Percentiles rank a stretch among this genome's conserved stretches.
phyloP scores from a whole-genome alignment of 306 rosid genomes.

The Elaeagnus macrophylla region DNA sequence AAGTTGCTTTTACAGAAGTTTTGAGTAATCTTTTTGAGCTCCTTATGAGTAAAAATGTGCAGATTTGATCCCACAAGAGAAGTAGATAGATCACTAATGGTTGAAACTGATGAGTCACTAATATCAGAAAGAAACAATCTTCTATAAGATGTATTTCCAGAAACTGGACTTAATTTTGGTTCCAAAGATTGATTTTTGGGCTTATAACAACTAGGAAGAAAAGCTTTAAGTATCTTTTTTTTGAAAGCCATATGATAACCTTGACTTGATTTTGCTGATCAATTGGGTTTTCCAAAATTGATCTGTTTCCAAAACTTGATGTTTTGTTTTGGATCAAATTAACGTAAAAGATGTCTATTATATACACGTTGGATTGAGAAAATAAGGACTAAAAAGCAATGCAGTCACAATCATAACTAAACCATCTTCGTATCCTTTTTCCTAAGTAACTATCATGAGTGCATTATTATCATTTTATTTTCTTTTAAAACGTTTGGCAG shows the following conservation, averaged over 20 bases:
- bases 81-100: conserved; percentile 67
- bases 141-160: conserved; percentile 31
- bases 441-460: no score
- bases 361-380: no score
- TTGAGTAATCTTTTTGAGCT: conserved; percentile 54
- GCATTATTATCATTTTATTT: no score
- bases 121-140: conserved; percentile 70
- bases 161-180: conserved; percentile 15
- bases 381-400: no score
- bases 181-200: conserved; percentile 17
- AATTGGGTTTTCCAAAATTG: no score
- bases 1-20: conserved; percentile 40
- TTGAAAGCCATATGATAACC: conserved; percentile 35
- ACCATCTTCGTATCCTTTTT: no score
- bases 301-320: no score
- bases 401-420: no score
- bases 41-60: conserved; percentile 57
- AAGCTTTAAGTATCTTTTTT: conserved; percentile 25
- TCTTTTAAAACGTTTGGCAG: no score
- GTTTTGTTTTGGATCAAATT: neutral
- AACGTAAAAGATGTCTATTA: conserved; percentile 7
- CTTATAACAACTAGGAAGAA: conserved; percentile 47
- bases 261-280: neutral
- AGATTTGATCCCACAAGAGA: conserved; percentile 70
- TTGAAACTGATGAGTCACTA: conserved; percentile 55